Evolutionary conservation across 352 stramenopile genomes (phyloP), one percentile per base, ranked within the genome.

Genomic region (Phytophthora pistaciae): DNA sequence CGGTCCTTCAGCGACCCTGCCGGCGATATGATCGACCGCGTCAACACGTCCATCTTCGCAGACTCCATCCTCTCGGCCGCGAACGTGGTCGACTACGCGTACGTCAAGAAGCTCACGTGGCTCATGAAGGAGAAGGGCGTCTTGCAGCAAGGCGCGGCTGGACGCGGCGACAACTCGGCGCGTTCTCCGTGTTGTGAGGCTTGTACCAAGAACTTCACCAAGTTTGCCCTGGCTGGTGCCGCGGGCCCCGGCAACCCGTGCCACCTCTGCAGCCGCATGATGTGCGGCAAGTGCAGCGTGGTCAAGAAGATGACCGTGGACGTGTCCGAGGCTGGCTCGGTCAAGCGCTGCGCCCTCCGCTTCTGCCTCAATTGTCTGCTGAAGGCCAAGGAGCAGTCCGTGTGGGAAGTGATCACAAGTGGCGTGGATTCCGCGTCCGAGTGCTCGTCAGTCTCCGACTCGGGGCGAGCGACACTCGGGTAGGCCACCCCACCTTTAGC

Each of bases 271-370:
- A 72, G 72, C 27, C 55, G 69, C 10, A 48, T 72, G 18, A 44
- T 86, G 11, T 91, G 83, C 63, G 33, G 53, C n/a, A 79, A 78
- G 40, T 91, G 83, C 64, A 77, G 56, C 13, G 74, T 91, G 2
- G 55, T 77, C 20, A 90, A 90, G 64, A 84, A 82, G 6, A 74
- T 90, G 61, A 79, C 79, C 10, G 66, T 89, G 23, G 79, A 91
- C 60, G 62, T 88, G 25, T 65, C 74, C 10, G 49, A 27, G 11
- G 70, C 77, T 52, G 66, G 55, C 0, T 53, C 62, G 14, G 64
- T 78, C 31, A 69, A 64, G 16, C 75, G 86, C 14, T 71, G 67
- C 3, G 25, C 68, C 21, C 54, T 89, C 21, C 67, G 75, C 11
- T 87, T 89, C 57, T 91, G 83, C 14, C 67, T 85, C n/a, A 64